Evolutionary conservation across 2,329 filamentous ascomycete genomes (phyloP), one percentile per base, ranked within the genome.

Genomic region (Colletotrichum simmondsii): DNA sequence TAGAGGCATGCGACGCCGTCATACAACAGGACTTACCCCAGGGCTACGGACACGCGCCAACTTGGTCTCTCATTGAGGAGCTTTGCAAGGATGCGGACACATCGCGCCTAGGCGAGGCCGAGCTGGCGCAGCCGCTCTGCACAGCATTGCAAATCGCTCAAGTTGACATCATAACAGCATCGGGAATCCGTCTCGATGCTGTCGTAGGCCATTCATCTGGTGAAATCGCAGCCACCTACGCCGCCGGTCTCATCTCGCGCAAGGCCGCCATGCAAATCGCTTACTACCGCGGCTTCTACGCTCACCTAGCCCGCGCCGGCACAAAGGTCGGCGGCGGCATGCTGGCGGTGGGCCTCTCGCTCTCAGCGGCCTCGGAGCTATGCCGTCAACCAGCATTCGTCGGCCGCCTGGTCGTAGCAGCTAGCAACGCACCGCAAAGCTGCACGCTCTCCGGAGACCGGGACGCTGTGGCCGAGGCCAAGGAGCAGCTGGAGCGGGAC

Each of bases 191-290:
- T 0, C 80, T 84, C 6, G 46, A 73, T 2, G 80, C 79, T 1
- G 83, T 85, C 0, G 81, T 87, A 2, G 86, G 87, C 3, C 87
- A 88, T 74, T 87, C 85, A 0, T 85, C 83, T 0, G 87, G 87
- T 1, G 87, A 89, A 74, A 87, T 88, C 19, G 85, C 78, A 1
- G 86, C 86, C 0, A 87, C 85, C 0, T 89, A 88, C 75, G 86
- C 87, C 0, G 83, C 85, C 0, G 86, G 86, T 0, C 78, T 82
- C 24, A 65, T 90, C 4, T 64, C 60, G n/a, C 10, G 26, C 5
- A 64, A 57, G 2, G 76, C 78, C 26, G 79, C 79, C 3, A 77
- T 80, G 8, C 52, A 72, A 0, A 75, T 79, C 8, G 75, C 73
- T 64, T 78, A 75, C 73, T 75, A 74, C 65, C 72, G 77, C 56